Conservation (phyloP, 164 flowering plant species). For the Hamamelis virginiana region DNA sequence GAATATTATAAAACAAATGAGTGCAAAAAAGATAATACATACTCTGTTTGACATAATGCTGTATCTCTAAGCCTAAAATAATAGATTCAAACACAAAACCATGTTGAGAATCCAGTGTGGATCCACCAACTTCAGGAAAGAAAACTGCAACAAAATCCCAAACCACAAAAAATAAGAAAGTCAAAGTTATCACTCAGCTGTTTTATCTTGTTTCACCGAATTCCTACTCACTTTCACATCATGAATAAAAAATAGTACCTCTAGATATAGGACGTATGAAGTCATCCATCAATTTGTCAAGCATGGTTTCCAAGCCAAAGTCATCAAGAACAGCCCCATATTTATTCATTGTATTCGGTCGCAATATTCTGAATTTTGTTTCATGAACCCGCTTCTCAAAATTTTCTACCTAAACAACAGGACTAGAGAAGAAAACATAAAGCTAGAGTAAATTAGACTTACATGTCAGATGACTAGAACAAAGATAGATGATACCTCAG, state of each 20-base stretch:
- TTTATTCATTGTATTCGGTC: constrained; percentile 94
- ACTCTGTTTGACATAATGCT: too few species aligned
- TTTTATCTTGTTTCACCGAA: background rate
- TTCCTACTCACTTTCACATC: background rate
- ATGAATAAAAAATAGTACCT: constrained; percentile 42
- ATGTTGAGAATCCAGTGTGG: constrained; percentile 89
- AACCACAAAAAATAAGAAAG: constrained; percentile 5
- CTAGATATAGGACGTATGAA: constrained; percentile 76
- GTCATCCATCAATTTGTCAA: constrained; percentile 76
- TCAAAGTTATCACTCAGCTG: background rate
- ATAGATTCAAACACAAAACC: constrained; percentile 97
- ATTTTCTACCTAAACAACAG: constrained; percentile 72
- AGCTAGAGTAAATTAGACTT: constrained; percentile 4
- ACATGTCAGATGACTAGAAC: constrained; percentile 4
- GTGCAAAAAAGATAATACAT: too few species aligned
- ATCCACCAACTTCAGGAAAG: constrained; percentile 90
- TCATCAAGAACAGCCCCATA: constrained; percentile 97
- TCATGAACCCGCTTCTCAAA: constrained; percentile 87
- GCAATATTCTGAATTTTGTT: constrained; percentile 73
- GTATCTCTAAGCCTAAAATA: too few species aligned
- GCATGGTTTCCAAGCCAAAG: constrained; percentile 92
- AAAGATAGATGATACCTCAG: constrained; percentile 50
- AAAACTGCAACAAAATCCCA: constrained; percentile 55
- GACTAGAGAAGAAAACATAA: constrained; percentile 29
- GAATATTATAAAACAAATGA: too few species aligned